Evolutionary conservation across 192 early-diverging fungal species (phyloP), one percentile per base, ranked within the genome.

Genomic region (Mortierella hygrophila): DNA sequence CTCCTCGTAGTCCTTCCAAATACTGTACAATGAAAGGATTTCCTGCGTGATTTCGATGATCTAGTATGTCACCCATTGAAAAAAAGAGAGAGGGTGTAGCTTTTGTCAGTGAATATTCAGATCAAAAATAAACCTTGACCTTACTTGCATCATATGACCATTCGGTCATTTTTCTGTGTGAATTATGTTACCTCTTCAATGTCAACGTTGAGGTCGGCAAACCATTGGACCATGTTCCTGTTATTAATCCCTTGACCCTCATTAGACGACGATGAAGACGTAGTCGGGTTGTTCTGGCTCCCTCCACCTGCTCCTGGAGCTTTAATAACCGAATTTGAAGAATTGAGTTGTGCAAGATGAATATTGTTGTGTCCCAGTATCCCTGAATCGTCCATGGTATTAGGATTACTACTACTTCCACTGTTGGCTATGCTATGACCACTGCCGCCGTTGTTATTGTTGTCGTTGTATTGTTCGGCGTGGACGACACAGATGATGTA

Each of bases 131-230:
- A 46, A 13, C 44, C 10, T 46, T 11, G 44, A 46, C 0, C 10
- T 55, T 0, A 10, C 29, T 13, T 13, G 35, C 40, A 41, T 65
- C 42, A 46, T 46, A 46, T 13, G 13, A 0, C 44, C 44, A 15
- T 4, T 70, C 11, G 8, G 69, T 7, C 40, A 13, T 21, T 2
- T 29, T 42, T 71, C 38, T 13, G 3, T 15, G 3, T 41, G 35
- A 4, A 3, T 71, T 20, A 65, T 73, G 23, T 79, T 77, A 95
- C 93, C 72, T 95, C 92, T 46, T 93, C 94, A 26, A 96, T 90
- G 26, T 95, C 95, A 13, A 97, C 95, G 72, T 97, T 97, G 16
- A 97, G 76, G 68, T 93, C 92, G 2, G 95, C 92, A 89, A 95
- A 96, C 96, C 96, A 97, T 72, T 94, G 90, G 70, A 90, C 90